Conservation (phyloP, 1,284 basidiomycete species). For the Marasmius fiardii region DNA sequence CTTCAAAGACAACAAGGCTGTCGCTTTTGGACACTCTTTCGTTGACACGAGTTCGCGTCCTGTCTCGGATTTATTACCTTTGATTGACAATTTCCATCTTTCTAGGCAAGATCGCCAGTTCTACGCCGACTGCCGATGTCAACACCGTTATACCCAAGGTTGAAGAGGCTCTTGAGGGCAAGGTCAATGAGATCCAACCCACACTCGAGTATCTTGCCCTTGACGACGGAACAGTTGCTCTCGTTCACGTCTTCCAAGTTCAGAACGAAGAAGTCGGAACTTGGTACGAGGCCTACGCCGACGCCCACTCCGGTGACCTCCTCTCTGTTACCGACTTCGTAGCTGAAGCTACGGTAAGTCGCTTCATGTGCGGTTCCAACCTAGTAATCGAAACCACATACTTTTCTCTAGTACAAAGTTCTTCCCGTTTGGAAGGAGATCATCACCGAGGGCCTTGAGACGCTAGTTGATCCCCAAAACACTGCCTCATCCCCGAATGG, state of each 20-base stretch:
- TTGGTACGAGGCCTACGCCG: conserved; percentile 64
- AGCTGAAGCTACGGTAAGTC: conserved; percentile 37
- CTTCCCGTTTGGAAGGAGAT: conserved; percentile 31
- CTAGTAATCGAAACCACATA: neutral
- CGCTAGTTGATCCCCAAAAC: conserved; percentile 31
- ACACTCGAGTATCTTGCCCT: conserved; percentile 36
- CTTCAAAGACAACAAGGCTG: too few relatives aligned
- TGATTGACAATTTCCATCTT: too few relatives aligned
- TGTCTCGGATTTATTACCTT: too few relatives aligned
- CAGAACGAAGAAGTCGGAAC: conserved; percentile 46
- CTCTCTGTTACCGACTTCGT: conserved; percentile 56
- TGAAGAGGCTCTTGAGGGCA: conserved; percentile 28
- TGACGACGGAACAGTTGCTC: conserved; percentile 42
- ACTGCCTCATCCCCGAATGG: conserved; percentile 18
- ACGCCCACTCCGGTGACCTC: conserved; percentile 52
- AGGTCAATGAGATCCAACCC: conserved; percentile 28
- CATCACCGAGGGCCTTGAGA: conserved; percentile 29
- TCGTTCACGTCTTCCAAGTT: conserved; percentile 50
- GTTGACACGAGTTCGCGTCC: conserved; percentile 34
- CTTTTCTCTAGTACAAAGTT: conserved; percentile 28
- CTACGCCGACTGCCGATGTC: conserved; percentile 26
- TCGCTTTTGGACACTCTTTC: conserved; percentile 48
- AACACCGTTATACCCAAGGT: conserved; percentile 25
- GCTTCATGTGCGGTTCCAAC: neutral
- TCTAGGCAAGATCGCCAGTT: conserved; percentile 22